A percentile compares a stretch with the other conserved stretches of the same genome.
phyloP scores from a whole-genome alignment of 164 flowering plant genomes.

The Vitis amurensis region DNA sequence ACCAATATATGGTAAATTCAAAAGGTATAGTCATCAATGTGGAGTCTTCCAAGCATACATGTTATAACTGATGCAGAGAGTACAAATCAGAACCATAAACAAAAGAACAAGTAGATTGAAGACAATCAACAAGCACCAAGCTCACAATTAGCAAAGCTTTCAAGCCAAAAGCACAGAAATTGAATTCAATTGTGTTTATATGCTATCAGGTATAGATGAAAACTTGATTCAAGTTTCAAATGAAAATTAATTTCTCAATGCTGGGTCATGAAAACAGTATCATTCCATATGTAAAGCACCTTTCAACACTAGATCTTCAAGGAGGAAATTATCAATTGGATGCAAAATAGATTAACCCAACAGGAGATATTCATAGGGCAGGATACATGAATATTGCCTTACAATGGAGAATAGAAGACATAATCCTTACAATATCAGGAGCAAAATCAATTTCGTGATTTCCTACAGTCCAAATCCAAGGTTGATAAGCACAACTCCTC shows the following conservation, averaged over 20 bases:
- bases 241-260: not conserved
- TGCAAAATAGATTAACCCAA: not conserved
- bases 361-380: not conserved
- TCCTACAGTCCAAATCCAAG: slow-evolving; percentile 52
- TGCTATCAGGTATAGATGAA: not conserved
- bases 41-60: too few relatives aligned
- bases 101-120: too few relatives aligned
- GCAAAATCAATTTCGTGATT: slow-evolving; percentile 49
- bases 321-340: not conserved
- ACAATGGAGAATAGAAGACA: not conserved
- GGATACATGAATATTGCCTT: not conserved
- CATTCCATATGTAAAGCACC: not conserved
- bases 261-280: not conserved
- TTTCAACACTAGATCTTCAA: not conserved
- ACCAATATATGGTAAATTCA: not conserved
- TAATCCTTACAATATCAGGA: slow-evolving; percentile 32
- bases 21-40: not conserved
- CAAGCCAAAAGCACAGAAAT: too few relatives aligned
- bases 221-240: not conserved
- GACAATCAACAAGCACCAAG: too few relatives aligned
- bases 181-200: too few relatives aligned
- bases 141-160: too few relatives aligned
- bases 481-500: slow-evolving; percentile 41
- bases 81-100: too few relatives aligned
- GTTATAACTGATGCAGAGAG: too few relatives aligned